These are phyloP conservation scores for Erucastrum elatum DNA, from an alignment of 345 rosid species.

Conservation along the genomic window DNA sequence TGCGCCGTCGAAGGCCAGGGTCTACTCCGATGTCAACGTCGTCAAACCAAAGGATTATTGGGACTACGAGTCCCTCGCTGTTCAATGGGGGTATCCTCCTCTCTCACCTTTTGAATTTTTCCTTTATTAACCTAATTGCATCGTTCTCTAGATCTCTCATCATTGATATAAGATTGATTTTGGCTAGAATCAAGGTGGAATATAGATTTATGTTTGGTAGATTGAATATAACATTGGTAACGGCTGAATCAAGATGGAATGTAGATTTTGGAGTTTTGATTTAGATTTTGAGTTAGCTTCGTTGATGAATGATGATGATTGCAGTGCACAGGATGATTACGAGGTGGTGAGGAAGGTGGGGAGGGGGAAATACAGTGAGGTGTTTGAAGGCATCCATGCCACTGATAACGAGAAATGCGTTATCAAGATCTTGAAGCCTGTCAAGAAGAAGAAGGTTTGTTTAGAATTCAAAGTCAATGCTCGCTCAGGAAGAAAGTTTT, in stretches of 20 bases:
- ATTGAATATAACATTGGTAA: background rate
- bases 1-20: conserved; percentile 94
- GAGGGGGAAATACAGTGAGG: conserved; percentile 95
- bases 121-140: background rate
- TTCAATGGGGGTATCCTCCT: conserved; percentile 77
- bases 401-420: conserved; percentile 79
- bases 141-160: background rate
- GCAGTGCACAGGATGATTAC: conserved; percentile 92
- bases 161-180: conserved; percentile 1
- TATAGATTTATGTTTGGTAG: background rate
- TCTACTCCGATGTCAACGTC: conserved; percentile 84
- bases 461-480: no score
- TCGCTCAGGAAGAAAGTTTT: no score
- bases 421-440: conserved; percentile 96
- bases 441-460: conserved; percentile 95
- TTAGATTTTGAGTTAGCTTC: background rate
- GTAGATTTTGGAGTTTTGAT: background rate
- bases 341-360: conserved; percentile 98
- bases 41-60: conserved; percentile 78
- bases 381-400: conserved; percentile 87
- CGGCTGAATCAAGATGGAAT: conserved; percentile 11
- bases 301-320: conserved; percentile 12
- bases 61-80: conserved; percentile 74
- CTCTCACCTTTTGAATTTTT: background rate
- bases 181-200: conserved; percentile 7